phyloP scores from a whole-genome alignment of 1,284 basidiomycete genomes.

The Cutaneotrichosporon mucoides region DNA sequence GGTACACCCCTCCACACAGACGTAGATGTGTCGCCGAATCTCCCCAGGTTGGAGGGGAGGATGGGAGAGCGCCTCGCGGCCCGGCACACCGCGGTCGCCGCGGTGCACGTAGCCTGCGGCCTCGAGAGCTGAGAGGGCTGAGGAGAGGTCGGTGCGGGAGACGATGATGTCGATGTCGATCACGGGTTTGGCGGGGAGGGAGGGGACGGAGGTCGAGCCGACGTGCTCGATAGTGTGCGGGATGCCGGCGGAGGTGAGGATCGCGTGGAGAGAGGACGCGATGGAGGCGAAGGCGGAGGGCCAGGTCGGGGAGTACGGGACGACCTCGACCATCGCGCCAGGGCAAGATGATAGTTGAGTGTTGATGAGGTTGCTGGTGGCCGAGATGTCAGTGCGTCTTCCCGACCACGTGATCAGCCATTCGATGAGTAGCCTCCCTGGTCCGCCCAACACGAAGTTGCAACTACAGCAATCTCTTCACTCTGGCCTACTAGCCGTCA shows the following conservation, averaged over 20 bases:
- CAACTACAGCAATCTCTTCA: no score
- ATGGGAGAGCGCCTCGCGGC: slow-evolving; percentile 2
- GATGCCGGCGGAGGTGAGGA: neutral
- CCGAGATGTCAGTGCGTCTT: no score
- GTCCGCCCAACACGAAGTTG: no score
- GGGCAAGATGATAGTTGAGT: no score
- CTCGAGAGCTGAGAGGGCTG: slow-evolving; percentile 3
- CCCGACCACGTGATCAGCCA: no score
- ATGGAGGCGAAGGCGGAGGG: slow-evolving; percentile 6
- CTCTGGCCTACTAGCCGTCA: no score
- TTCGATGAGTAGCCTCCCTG: no score
- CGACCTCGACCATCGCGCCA: no score
- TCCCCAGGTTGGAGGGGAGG: neutral
- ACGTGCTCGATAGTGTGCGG: slow-evolving; percentile 21
- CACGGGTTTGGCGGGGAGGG: slow-evolving; percentile 22
- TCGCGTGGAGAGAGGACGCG: slow-evolving; percentile 1
- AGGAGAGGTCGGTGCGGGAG: neutral
- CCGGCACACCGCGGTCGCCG: slow-evolving; percentile 3
- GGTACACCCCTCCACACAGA: neutral
- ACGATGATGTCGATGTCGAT: slow-evolving; percentile 30
- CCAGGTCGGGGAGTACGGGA: slow-evolving; percentile 20
- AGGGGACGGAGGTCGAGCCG: slow-evolving; percentile 24
- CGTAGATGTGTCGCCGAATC: slow-evolving; percentile 8
- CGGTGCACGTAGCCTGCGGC: slow-evolving; percentile 2
- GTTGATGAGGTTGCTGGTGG: no score